Percentiles rank a stretch among this genome's conserved stretches.
Conservation (phyloP, 1,284 basidiomycete species). For the Singerocomus rubriflavus region DNA sequence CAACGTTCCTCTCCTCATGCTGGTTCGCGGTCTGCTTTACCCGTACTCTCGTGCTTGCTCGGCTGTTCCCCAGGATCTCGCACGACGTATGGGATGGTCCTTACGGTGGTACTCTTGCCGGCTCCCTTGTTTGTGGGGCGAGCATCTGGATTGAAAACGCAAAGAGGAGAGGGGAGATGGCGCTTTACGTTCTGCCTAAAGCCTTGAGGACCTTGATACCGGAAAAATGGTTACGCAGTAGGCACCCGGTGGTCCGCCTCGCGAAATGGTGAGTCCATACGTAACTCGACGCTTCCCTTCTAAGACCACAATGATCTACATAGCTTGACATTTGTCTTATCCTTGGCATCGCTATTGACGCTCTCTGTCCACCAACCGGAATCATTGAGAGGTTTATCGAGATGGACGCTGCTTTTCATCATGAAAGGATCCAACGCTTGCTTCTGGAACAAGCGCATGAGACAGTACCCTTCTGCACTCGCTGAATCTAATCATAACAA, state of each 20-base stretch:
- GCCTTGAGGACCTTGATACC: conserved; percentile 62
- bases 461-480: conserved; percentile 15
- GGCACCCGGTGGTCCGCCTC: conserved; percentile 37
- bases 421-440: conserved; percentile 54
- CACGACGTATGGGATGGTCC: conserved; percentile 78
- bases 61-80: conserved; percentile 59
- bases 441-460: conserved; percentile 45
- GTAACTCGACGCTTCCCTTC: background rate
- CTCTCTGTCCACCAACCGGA: conserved; percentile 58
- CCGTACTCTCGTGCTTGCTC: conserved; percentile 60
- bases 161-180: conserved; percentile 68
- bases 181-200: conserved; percentile 70
- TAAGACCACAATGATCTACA: conserved; percentile 5
- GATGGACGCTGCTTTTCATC: conserved; percentile 65
- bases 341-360: conserved; percentile 63
- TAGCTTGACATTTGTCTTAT: conserved; percentile 54
- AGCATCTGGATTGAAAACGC: conserved; percentile 76
- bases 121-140: conserved; percentile 67
- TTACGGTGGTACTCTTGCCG: conserved; percentile 59
- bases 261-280: conserved; percentile 50
- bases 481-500: background rate
- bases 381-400: conserved; percentile 64
- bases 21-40: conserved; percentile 68
- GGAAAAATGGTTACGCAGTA: conserved; percentile 47
- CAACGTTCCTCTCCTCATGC: conserved; percentile 65